Percentiles rank a stretch among this genome's conserved stretches.
Evolutionary conservation across 345 rosid genomes (phyloP).

Genomic region (Arabis alpina): DNA sequence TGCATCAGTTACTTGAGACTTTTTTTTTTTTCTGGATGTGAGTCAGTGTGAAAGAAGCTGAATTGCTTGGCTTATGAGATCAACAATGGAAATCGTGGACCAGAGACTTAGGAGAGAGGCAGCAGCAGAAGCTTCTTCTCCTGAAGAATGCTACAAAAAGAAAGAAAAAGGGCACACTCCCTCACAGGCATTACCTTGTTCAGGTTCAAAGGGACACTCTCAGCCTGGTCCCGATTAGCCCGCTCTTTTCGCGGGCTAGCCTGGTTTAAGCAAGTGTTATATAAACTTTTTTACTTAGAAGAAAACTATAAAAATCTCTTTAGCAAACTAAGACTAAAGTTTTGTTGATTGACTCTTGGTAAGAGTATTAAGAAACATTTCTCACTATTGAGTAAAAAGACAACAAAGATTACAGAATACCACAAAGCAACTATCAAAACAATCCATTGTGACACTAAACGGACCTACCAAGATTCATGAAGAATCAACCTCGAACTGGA

Average conservation of each 20-base stretch:
- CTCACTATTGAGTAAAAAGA: too few relatives aligned
- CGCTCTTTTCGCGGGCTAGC: constrained; percentile 37
- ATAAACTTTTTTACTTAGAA: too few relatives aligned
- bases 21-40: background rate
- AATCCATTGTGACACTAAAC: too few relatives aligned
- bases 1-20: constrained; percentile 17
- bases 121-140: constrained; percentile 47
- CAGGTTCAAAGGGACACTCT: constrained; percentile 99
- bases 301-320: too few relatives aligned
- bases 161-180: constrained; percentile 84
- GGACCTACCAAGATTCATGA: too few relatives aligned
- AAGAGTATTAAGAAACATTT: too few relatives aligned
- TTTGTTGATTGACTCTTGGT: too few relatives aligned
- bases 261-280: constrained; percentile 54
- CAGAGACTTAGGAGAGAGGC: constrained; percentile 15
- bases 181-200: constrained; percentile 99
- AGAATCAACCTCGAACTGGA: too few relatives aligned
- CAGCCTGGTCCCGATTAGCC: constrained; percentile 69
- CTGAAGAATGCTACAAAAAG: constrained; percentile 49
- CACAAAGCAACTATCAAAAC: too few relatives aligned
- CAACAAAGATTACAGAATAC: too few relatives aligned
- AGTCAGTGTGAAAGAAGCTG: background rate
- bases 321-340: too few relatives aligned
- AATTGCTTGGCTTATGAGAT: constrained; percentile 6
- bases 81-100: constrained; percentile 3